phyloP scores from a whole-genome alignment of 2,329 filamentous ascomycete genomes.

The Lachnellula subtilissima region DNA sequence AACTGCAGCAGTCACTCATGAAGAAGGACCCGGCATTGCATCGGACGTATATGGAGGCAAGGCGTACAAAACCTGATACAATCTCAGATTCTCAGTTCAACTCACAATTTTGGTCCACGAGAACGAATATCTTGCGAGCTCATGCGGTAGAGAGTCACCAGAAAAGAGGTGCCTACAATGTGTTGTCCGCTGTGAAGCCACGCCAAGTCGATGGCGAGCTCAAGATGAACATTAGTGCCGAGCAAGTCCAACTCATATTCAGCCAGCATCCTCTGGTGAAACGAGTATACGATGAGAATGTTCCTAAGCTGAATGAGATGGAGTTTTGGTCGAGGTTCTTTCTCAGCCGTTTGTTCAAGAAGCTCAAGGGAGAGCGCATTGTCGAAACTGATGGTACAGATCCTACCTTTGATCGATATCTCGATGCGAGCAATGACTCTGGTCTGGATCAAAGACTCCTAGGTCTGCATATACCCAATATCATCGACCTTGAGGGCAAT shows the following conservation, averaged over 20 bases:
- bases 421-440: slow-evolving; percentile 63
- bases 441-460: slow-evolving; percentile 49
- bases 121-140: slow-evolving; percentile 78
- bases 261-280: slow-evolving; percentile 87
- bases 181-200: slow-evolving; percentile 83
- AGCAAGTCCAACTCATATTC: slow-evolving; percentile 91
- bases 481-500: slow-evolving; percentile 89
- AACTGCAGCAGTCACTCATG: slow-evolving; percentile 82
- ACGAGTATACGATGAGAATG: slow-evolving; percentile 87
- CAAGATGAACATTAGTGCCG: slow-evolving; percentile 79
- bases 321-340: slow-evolving; percentile 96
- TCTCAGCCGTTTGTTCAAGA: slow-evolving; percentile 82
- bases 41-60: slow-evolving; percentile 81
- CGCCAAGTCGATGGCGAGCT: slow-evolving; percentile 68
- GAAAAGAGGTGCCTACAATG: slow-evolving; percentile 86
- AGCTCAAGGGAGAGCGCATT: slow-evolving; percentile 83
- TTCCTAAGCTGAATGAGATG: slow-evolving; percentile 71
- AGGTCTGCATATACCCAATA: slow-evolving; percentile 70
- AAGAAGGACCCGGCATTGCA: slow-evolving; percentile 71
- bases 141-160: slow-evolving; percentile 87
- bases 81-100: slow-evolving; percentile 80
- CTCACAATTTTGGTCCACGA: slow-evolving; percentile 88
- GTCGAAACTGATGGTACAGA: slow-evolving; percentile 73
- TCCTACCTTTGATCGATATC: slow-evolving; percentile 78
- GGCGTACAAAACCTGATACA: slow-evolving; percentile 76